Evolutionary conservation across 2,329 filamentous ascomycete species (phyloP), one percentile per base, ranked within the genome.

Genomic region (Plectosphaerella sp.): DNA sequence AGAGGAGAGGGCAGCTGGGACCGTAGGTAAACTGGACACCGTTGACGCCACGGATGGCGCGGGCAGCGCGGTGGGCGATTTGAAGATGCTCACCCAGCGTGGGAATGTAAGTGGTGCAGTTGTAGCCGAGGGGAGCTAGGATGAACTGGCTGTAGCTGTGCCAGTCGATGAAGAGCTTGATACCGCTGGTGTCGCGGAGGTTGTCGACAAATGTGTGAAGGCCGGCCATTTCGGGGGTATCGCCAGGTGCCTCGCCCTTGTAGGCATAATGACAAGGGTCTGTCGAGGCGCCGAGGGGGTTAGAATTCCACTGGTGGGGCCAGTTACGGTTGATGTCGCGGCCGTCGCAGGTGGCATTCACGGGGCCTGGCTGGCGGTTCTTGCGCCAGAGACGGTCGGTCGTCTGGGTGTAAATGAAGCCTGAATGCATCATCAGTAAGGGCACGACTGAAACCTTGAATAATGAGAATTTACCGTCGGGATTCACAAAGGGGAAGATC

Each of bases 261-360:
- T 74, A 81, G 1, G 65, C 69, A 57, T 79, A 64, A 2, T 62
- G 65, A 63, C 77, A 78, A 18, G 77, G 75, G 59, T 78, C 65
- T 1, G 72, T 74, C 1, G 72, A 77, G 4, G 74, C 70, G 39
- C 76, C 76, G 20, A 62, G 67, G 5, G 67, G 64, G 50, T 66
- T 67, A 1, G 71, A 60, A 46, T 68, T 68, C 78, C 77, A 81
- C 49, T 65, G 66, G 50, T 71, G 75, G 42, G 72, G 71, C 77
- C 77, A 80, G 62, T 80, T 80, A 46, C 78, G 72, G 63, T 82
- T 81, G 59, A 79, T 72, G 56, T 82, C 78, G 6, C 68, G 67
- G 16, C 78, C 78, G 48, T 71, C 56, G 60, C 77, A 80, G 46
- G 61, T 61, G 14, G 52, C 47, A 15, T 61, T 60, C 2, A 47